Base-by-base conservation (phyloP, 2,329 filamentous ascomycete species). In the Neopestalotiopsis rosae region DNA sequence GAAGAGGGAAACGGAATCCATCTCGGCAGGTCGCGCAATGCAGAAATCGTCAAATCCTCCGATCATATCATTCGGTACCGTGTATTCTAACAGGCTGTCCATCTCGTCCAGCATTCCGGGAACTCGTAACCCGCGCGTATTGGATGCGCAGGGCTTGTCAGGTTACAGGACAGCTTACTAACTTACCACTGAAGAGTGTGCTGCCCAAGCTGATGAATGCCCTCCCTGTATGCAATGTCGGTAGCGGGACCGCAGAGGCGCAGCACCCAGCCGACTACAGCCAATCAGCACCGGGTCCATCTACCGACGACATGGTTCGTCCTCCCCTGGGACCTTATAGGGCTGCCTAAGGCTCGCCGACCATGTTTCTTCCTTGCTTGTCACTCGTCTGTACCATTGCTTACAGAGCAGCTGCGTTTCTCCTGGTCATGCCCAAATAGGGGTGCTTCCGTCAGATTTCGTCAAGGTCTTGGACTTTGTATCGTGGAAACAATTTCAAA, bases 231-330 rank as follows among this genome's bases (percentile, higher is more conserved):
- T 38, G 20, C 45, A 52, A 52, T 52, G 45, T 52, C 45, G 45
- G 45, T n/a, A 52, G 17, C 45, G 45, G 17, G 17, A 17, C n/a
- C 45, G 14, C 45, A n/a, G 45, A 20, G 45, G 45, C 45, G 45
- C 45, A 52, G 45, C 45, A 17, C 9, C 17, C 17, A 52, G 45
- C 45, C 17, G 45, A 13, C 14, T n/a, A 49, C 42, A n/a, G 45
- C 45, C 45, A 52, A 52, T 52, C 45, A 52, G 45, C 45, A 52
- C 45, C 45, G n/a, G 45, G 45, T 52, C 45, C 45, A 52, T 52
- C 14, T 52, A 52, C 45, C 45, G 45, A 52, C 45, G 45, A 52
- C 45, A 52, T 52, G 45, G 45, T 52, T 52, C 45, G 45, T 52
- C 45, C 45, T 52, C 45, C 45, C 45, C 45, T 17, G 14, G 45